Base-by-base conservation (phyloP, 257 asterid genomes). In the Anisodus tanguticus region DNA sequence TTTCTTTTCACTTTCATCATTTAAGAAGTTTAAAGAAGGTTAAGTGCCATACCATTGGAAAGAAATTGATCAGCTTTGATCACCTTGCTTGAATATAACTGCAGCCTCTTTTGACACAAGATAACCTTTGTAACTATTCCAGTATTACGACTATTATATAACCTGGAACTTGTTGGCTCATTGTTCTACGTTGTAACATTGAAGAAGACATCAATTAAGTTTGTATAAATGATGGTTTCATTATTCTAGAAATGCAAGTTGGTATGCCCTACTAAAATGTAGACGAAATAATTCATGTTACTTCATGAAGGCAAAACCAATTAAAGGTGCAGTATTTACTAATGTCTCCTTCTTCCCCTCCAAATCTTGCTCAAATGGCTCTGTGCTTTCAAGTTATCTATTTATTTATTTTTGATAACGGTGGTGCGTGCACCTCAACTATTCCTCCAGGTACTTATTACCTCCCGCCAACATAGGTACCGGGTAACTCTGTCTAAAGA, bases 21-120 rank as follows among this genome's bases (percentile, higher is more conserved):
- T 72, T 22, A 10, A 72, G 80, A 72, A 47, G 80, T 72, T 72
- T 51, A 47, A 47, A 72, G 80, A 47, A 72, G 10, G 59, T 71
- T 19, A 72, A 1, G 60, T 74, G 62, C 45, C 5, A 9, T 63
- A 63, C 13, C 43, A 3, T 49, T 49, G 45, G 43, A 43, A 49
- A 22, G 22, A 49, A 72, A 12, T 49, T 19, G 59, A 74, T 74
- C 19, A 47, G 80, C 60, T 47, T 5, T 72, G 41, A 47, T 72
- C 10, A 47, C 60, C 39, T 47, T 72, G 58, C 41, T 47, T 72
- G 80, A 47, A 19, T 72, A 45, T 47, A 47, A 11, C 39, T 76
- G 81, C 64, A 13, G 60, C 81, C 22, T 51, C 81, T 49, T 47
- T 53, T 53, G 63, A 76, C 81, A 53, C 15, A 26, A 51, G 64